These are phyloP conservation scores for Colletotrichum sp. DNA, from an alignment of 2,329 filamentous ascomycete species.

Conservation along the genomic window DNA sequence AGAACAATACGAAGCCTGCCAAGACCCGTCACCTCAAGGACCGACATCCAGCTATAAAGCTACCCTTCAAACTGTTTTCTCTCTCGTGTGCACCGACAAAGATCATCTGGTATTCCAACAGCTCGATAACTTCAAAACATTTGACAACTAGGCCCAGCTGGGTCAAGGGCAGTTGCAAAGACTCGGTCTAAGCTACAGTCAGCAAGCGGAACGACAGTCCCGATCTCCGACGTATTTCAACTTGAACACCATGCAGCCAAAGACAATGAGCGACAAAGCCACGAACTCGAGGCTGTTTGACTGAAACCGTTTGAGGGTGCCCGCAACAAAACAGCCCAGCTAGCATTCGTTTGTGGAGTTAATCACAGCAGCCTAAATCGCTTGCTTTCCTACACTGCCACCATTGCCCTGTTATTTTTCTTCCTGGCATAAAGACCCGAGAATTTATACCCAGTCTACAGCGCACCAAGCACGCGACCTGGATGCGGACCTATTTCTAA, in stretches of 20 bases:
- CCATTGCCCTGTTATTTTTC: no score
- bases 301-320: no score
- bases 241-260: accelerated
- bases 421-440: no score
- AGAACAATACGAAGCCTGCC: no score
- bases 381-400: no score
- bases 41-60: neutral
- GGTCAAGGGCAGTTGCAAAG: neutral
- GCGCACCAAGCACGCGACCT: no score
- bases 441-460: no score
- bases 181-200: accelerated
- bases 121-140: no score
- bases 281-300: accelerated
- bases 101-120: no score
- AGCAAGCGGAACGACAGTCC: neutral
- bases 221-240: neutral
- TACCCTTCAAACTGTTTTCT: neutral
- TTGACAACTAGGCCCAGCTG: neutral
- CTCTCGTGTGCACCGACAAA: neutral
- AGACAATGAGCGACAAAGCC: neutral
- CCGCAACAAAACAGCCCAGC: neutral
- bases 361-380: no score
- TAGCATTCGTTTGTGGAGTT: neutral
- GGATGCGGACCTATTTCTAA: accelerated
- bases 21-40: accelerated